These are phyloP conservation scores for Phyllachora maydis DNA, from an alignment of 2,329 filamentous ascomycete genomes.

Conservation along the genomic window DNA sequence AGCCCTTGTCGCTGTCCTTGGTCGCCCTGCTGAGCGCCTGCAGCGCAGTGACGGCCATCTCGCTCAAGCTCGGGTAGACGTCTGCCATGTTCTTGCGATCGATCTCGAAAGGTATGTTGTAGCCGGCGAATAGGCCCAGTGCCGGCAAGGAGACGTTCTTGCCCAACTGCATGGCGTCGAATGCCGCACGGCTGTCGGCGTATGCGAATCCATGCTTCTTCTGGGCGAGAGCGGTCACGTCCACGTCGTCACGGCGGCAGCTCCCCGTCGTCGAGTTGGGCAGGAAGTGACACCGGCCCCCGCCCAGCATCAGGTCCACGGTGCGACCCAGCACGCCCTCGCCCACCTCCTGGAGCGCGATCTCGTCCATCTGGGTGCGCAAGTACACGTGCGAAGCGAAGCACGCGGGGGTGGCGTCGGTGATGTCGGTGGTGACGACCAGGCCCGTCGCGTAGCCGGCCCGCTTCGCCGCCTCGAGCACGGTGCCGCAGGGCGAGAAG, in stretches of 20 bases:
- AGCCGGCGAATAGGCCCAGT: slow-evolving; percentile 64
- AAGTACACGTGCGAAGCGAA: slow-evolving; percentile 77
- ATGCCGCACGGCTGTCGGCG: slow-evolving; percentile 47
- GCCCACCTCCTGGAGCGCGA: slow-evolving; percentile 82
- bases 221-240: slow-evolving; percentile 54
- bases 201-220: slow-evolving; percentile 65
- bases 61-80: slow-evolving; percentile 69
- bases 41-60: slow-evolving; percentile 76
- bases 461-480: slow-evolving; percentile 79
- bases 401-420: slow-evolving; percentile 88
- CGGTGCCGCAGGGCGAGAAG: slow-evolving; percentile 73
- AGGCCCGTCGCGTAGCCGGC: slow-evolving; percentile 84
- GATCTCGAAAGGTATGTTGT: slow-evolving; percentile 82
- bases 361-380: slow-evolving; percentile 67
- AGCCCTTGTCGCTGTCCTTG: slow-evolving; percentile 67
- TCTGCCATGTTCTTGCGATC: slow-evolving; percentile 65
- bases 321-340: slow-evolving; percentile 69
- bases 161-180: slow-evolving; percentile 53
- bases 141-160: slow-evolving; percentile 55
- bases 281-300: slow-evolving; percentile 82
- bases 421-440: slow-evolving; percentile 86
- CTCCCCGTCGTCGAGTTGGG: slow-evolving; percentile 64
- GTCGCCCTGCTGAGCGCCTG: slow-evolving; percentile 65
- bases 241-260: slow-evolving; percentile 60
- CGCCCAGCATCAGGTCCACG: slow-evolving; percentile 83